Evolutionary conservation across 139 green algal genomes (phyloP).

Genomic region (Axilococcus clingmanii): DNA sequence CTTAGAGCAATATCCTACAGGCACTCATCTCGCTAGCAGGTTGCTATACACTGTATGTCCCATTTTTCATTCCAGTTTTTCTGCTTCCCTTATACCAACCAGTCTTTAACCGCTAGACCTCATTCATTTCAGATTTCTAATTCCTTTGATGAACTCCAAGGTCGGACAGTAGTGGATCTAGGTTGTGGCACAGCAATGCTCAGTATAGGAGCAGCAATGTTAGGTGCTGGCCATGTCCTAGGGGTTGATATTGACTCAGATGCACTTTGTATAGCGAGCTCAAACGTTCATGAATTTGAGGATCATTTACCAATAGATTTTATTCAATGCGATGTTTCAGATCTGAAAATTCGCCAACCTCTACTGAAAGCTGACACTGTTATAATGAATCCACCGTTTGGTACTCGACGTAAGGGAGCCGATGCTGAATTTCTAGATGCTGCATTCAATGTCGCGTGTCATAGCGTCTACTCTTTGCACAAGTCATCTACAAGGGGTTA

Average conservation of each 20-base stretch:
- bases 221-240: constrained; percentile 65
- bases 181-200: constrained; percentile 88
- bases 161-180: constrained; percentile 70
- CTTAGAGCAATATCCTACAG: constrained; percentile 92
- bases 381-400: constrained; percentile 95
- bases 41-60: constrained; percentile 69
- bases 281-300: constrained; percentile 72
- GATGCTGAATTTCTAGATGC: constrained; percentile 80
- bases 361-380: constrained; percentile 64
- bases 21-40: constrained; percentile 63
- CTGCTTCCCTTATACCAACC: no score
- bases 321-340: constrained; percentile 36
- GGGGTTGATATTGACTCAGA: constrained; percentile 80
- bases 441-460: constrained; percentile 41
- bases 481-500: constrained; percentile 75
- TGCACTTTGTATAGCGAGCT: constrained; percentile 51
- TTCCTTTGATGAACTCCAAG: constrained; percentile 65
- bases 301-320: constrained; percentile 55
- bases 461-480: constrained; percentile 84
- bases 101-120: not conserved
- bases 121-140: constrained; percentile 45
- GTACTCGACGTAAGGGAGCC: constrained; percentile 73
- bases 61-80: not conserved
- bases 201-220: constrained; percentile 64
- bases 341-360: constrained; percentile 17